These are phyloP conservation scores for Talaromyces proteolyticus DNA, from an alignment of 495 filamentous ascomycete species.

Conservation along the genomic window DNA sequence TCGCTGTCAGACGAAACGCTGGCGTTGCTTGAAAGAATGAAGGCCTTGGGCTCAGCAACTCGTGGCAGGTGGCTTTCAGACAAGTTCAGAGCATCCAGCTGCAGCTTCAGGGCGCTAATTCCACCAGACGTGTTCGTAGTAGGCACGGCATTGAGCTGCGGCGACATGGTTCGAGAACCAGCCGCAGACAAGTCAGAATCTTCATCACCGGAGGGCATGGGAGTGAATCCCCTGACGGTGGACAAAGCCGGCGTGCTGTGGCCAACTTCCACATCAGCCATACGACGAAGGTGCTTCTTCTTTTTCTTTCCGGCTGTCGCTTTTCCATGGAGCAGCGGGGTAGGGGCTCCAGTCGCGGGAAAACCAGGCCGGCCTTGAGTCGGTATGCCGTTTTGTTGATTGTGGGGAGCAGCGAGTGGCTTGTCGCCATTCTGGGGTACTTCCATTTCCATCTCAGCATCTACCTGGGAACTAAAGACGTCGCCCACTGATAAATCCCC, in stretches of 20 bases:
- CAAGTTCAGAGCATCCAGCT: slow-evolving; percentile 63
- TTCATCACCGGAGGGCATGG: slow-evolving; percentile 77
- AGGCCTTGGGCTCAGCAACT: slow-evolving; percentile 20
- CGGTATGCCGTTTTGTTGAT: background rate
- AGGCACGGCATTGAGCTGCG: slow-evolving; percentile 15
- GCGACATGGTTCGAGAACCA: slow-evolving; percentile 38
- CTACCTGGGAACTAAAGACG: slow-evolving; percentile 39
- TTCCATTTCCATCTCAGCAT: slow-evolving; percentile 15
- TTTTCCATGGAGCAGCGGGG: slow-evolving; percentile 24
- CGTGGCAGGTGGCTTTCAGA: slow-evolving; percentile 30
- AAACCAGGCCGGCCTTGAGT: slow-evolving; percentile 10
- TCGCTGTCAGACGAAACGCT: slow-evolving; percentile 51
- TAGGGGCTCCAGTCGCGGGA: slow-evolving; percentile 17
- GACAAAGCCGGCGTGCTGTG: slow-evolving; percentile 52
- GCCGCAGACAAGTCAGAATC: slow-evolving; percentile 66
- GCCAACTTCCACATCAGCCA: slow-evolving; percentile 27
- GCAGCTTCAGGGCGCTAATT: slow-evolving; percentile 71
- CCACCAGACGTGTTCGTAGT: slow-evolving; percentile 47
- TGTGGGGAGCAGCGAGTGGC: background rate
- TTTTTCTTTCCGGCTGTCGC: slow-evolving; percentile 29
- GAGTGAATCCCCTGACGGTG: slow-evolving; percentile 79
- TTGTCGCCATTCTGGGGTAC: slow-evolving; percentile 11
- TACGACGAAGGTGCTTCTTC: slow-evolving; percentile 49
- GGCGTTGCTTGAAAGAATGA: slow-evolving; percentile 44
- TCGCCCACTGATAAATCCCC: slow-evolving; percentile 41